Conservation (phyloP, 2,329 filamentous ascomycete genomes). For the Cercospora nicotianae region DNA sequence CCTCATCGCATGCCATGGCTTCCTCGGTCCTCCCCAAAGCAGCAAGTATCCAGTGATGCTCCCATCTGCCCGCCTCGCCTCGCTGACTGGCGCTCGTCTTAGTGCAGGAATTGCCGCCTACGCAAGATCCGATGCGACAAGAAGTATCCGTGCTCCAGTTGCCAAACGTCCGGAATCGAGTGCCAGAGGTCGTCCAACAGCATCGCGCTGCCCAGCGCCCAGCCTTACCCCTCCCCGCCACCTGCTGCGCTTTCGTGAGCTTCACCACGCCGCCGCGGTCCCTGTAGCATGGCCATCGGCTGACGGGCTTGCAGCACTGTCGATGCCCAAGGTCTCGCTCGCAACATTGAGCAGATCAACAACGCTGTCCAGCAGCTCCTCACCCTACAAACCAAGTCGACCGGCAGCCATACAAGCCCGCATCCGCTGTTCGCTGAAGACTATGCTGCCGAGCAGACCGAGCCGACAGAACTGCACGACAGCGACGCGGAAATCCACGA, state of each 20-base stretch:
- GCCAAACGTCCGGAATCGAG: constrained; percentile 17
- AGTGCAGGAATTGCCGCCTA: constrained; percentile 17
- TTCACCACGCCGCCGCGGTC: background rate
- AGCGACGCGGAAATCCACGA: constrained; percentile 14
- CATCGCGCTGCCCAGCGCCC: background rate
- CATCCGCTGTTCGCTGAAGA: background rate
- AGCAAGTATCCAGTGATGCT: background rate
- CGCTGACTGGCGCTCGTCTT: constrained; percentile 5
- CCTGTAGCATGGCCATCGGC: background rate
- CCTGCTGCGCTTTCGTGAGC: constrained; percentile 1
- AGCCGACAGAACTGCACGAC: background rate
- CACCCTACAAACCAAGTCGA: background rate
- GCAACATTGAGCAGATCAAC: constrained; percentile 19
- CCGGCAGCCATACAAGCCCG: background rate
- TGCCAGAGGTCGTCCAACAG: constrained; percentile 13
- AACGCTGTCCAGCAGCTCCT: constrained; percentile 17
- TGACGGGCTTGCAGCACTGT: background rate
- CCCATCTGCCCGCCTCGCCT: too few species aligned
- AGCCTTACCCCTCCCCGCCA: background rate
- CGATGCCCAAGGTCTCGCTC: constrained; percentile 5
- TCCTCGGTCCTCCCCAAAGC: constrained; percentile 17
- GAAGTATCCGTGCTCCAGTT: constrained; percentile 19
- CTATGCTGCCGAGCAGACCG: constrained; percentile 1
- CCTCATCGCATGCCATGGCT: background rate
- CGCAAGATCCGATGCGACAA: constrained; percentile 20